A percentile compares a stretch with the other conserved stretches of the same genome.
phyloP scores from a whole-genome alignment of 345 rosid species.

The Camelina hispida region DNA sequence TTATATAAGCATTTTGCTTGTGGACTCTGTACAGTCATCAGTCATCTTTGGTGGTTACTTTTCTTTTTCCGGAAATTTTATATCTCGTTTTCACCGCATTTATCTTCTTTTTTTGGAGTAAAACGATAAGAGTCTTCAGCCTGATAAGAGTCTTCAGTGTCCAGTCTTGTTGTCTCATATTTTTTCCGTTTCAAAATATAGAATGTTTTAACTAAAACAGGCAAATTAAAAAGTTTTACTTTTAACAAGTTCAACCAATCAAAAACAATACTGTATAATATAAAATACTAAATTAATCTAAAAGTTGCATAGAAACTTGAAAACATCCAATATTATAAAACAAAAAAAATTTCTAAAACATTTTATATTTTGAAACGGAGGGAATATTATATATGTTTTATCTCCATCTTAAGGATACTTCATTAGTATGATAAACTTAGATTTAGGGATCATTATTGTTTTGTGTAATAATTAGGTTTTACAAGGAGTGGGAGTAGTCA shows the following conservation, averaged over 20 bases:
- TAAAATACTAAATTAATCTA: too few species aligned
- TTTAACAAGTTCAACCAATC: too few species aligned
- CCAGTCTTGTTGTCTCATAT: not conserved
- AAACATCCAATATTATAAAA: too few species aligned
- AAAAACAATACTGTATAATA: too few species aligned
- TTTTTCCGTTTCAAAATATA: too few species aligned
- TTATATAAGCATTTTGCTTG: slow-evolving; percentile 27
- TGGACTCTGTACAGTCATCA: slow-evolving; percentile 30
- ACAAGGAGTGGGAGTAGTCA: slow-evolving; percentile 41
- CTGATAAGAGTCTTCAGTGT: not conserved
- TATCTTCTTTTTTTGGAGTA: slow-evolving; percentile 10
- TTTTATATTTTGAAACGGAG: too few species aligned
- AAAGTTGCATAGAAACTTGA: too few species aligned
- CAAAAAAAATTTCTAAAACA: too few species aligned
- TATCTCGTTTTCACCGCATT: slow-evolving; percentile 24
- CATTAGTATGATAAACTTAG: slow-evolving; percentile 38
- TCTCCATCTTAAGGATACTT: not conserved
- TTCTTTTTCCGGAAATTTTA: not conserved
- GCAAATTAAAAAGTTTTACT: too few species aligned
- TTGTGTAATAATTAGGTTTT: slow-evolving; percentile 32
- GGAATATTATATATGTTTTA: not conserved
- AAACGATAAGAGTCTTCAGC: too few species aligned
- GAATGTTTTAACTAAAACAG: too few species aligned
- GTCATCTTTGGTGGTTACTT: slow-evolving; percentile 30
- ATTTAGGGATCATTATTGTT: slow-evolving; percentile 39